These are phyloP conservation scores for Iris pallida DNA, from an alignment of 116 monocot genomes.

Conservation along the genomic window DNA sequence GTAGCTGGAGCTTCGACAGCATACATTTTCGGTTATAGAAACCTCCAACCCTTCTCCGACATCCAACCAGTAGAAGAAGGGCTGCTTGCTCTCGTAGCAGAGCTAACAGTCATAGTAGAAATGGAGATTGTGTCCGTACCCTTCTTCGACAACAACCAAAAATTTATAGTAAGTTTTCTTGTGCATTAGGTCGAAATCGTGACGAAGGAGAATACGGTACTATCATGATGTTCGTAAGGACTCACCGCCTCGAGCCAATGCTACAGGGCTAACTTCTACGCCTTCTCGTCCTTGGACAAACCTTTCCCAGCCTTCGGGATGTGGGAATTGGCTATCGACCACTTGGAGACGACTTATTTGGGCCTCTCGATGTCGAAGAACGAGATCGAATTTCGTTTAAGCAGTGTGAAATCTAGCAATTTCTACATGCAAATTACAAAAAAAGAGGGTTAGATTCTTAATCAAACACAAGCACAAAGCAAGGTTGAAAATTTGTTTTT, in stretches of 20 bases:
- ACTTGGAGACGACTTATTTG: slow-evolving; percentile 70
- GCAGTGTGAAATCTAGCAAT: slow-evolving; percentile 79
- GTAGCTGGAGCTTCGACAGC: slow-evolving; percentile 56
- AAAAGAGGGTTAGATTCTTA: too few relatives aligned
- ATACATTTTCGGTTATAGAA: slow-evolving; percentile 43
- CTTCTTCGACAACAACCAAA: slow-evolving; percentile 18
- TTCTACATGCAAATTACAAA: slow-evolving; percentile 52
- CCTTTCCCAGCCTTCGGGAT: slow-evolving; percentile 96
- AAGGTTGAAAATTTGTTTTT: too few relatives aligned
- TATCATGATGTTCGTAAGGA: neutral
- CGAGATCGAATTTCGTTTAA: slow-evolving; percentile 70
- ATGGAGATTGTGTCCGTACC: slow-evolving; percentile 92
- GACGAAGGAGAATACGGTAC: too few relatives aligned
- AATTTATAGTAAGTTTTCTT: neutral
- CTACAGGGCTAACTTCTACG: slow-evolving; percentile 81
- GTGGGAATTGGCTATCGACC: slow-evolving; percentile 78
- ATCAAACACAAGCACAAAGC: neutral
- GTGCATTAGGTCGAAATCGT: neutral
- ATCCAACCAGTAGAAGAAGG: slow-evolving; percentile 93
- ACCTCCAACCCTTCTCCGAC: slow-evolving; percentile 77
- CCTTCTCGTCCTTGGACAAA: slow-evolving; percentile 77
- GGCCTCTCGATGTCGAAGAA: slow-evolving; percentile 72
- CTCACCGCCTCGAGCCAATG: slow-evolving; percentile 96
- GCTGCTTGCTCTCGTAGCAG: slow-evolving; percentile 74
- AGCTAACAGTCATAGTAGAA: slow-evolving; percentile 80